Percentiles rank a stretch among this genome's conserved stretches.
These are phyloP conservation scores for Mrakia blollopis DNA, from an alignment of 768 basidiomycete species.

Conservation along the genomic window DNA sequence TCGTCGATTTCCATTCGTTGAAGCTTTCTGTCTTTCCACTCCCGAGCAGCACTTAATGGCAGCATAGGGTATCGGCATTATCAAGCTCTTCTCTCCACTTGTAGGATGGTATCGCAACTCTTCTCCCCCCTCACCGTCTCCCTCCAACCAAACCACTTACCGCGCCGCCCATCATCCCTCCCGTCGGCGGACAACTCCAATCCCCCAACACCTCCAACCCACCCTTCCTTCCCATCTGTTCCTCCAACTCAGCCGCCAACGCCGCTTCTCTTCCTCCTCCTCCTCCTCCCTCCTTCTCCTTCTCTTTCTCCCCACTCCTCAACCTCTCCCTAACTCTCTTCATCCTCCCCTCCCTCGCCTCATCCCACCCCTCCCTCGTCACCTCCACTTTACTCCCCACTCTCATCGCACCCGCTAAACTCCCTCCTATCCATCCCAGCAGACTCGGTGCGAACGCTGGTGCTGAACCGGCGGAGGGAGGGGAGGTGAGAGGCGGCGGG, in stretches of 20 bases:
- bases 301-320: not conserved
- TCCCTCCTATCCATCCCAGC: conserved; percentile 89
- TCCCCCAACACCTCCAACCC: conserved; percentile 30
- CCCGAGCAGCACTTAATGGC: too few species aligned
- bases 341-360: conserved; percentile 46
- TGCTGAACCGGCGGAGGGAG: conserved; percentile 57
- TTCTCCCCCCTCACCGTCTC: too few species aligned
- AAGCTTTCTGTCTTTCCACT: too few species aligned
- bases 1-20: too few species aligned
- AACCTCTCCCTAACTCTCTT: conserved; percentile 29
- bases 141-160: too few species aligned
- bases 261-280: conserved; percentile 42
- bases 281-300: conserved; percentile 39
- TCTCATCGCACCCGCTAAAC: conserved; percentile 71
- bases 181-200: conserved; percentile 21
- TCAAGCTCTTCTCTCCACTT: too few species aligned
- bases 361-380: conserved; percentile 50
- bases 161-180: too few species aligned
- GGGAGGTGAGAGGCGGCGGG: conserved; percentile 46
- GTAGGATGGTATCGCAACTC: too few species aligned
- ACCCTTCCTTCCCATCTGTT: not conserved
- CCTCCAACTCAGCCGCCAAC: conserved; percentile 11
- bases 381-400: conserved; percentile 19
- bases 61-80: too few species aligned
- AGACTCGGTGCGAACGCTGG: conserved; percentile 78